Evolutionary conservation across 805 yeast genomes (phyloP), one percentile per base, ranked within the genome.

Genomic region (Candida germanica): DNA sequence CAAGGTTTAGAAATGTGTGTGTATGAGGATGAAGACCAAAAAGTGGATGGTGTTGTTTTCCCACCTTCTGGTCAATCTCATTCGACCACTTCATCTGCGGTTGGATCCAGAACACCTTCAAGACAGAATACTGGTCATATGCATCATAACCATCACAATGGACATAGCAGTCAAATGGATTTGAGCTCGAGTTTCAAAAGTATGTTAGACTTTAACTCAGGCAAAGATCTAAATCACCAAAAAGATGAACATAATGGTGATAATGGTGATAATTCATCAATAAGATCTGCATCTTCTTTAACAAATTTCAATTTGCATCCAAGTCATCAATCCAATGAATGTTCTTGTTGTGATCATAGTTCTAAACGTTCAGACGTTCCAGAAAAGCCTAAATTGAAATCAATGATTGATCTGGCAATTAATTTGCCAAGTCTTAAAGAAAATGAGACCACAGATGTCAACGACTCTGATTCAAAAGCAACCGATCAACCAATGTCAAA

Each of bases 1-100:
- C 60, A 58, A 19, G 46, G 59, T 3, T 61, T 82, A 31, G 84
- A 77, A 43, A 73, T 76, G 64, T 83, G 91, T 53, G 46, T 74
- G 12, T 71, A 71, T 46, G 85, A 79, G 50, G 58, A 63, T 44
- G 54, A 55, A 2, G 69, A 67, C 40, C 72, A 65, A 47, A 42
- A 37, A 3, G 64, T 66, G 6, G 51, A 59, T 35, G 68, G 70
- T 5, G 53, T 65, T 3, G 24, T 40, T 11, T 36, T 22, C 13
- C 30, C 12, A 24, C 17, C 5, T 21, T 15, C 14, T 30, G 11
- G 19, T 19, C 7, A n/a, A 14, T 11, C 33, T 17, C 14, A 12
- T 31, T 33, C 35, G 35, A 35, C 11, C 6, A 24, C 24, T 12
- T 31, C 44, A 3, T 54, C 63, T 1, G 44, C 42, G 7, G 44